Base-by-base conservation (phyloP, 1,284 basidiomycete species). In the Fereydounia khargensis region DNA sequence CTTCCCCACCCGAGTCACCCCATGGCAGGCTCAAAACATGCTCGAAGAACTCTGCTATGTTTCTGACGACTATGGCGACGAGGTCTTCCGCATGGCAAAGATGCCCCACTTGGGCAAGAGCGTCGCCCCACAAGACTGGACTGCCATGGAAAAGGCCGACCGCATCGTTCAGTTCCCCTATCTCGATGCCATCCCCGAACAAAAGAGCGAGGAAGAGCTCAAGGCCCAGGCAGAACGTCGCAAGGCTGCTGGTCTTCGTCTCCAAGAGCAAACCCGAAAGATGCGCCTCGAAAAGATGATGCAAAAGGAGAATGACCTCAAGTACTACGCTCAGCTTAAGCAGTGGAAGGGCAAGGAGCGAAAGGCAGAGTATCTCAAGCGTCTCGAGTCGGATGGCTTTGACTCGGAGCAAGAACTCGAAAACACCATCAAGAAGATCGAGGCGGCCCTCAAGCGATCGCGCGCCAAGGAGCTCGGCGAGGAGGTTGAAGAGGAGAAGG, bases 261-360 rank as follows among this genome's bases (percentile, higher is more conserved):
- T 99, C 36, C 91, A 94, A 76, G 91, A 97, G 76, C 84, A 95
- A 69, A 89, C 90, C n/a, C 86, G 88, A 0, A 88, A 86, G 73
- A 86, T 86, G 55, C 79, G 94, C 9, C 79, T 84, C 58, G 91
- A 96, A 65, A 72, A 72, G 44, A 65, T 90, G 14, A 66, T 82
- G 28, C 83, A 88, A 74, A 89, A 91, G 70, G 89, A 96, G 65
- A 83, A 78, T n/a, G 88, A 92, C 62, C 76, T 96, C 11, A 82
- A 86, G 45, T 83, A 85, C 52, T 82, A 91, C 45, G 79, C 83
- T 8, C 80, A 81, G 24, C 73, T 97, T 25, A 81, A 83, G 36
- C 86, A 88, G 22, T 80, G 80, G 22, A 84, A 84, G 54, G 79
- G 79, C 0, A 82, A 81, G n/a, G 82, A 88, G 54, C 84, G 80